phyloP scores from a whole-genome alignment of 2,329 filamentous ascomycete species.

The Penicillium sp. region DNA sequence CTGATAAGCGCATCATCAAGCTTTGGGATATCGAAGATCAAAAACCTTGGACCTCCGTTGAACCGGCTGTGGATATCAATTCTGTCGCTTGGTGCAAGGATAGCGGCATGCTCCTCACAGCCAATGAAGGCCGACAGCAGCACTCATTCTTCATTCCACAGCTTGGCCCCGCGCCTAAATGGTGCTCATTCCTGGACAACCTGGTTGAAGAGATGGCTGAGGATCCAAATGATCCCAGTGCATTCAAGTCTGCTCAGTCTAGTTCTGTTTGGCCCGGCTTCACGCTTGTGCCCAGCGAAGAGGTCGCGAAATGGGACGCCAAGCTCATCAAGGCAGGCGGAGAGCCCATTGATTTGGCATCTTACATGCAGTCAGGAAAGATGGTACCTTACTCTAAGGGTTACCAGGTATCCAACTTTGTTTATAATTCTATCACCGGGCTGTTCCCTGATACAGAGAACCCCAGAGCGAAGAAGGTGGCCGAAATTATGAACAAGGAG shows the following conservation, averaged over 20 bases:
- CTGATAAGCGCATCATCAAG: conserved; percentile 96
- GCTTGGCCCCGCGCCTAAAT: conserved; percentile 85
- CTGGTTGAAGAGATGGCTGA: conserved; percentile 99
- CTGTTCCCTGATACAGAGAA: conserved; percentile 6
- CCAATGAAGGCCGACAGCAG: conserved; percentile 93
- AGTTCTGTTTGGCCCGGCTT: conserved; percentile 95
- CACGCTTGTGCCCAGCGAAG: conserved; percentile 90
- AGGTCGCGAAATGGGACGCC: conserved; percentile 74
- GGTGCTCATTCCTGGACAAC: conserved; percentile 96
- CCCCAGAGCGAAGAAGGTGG: conserved; percentile 74
- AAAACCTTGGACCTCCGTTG: conserved; percentile 89
- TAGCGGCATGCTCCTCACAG: conserved; percentile 91
- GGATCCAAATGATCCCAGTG: conserved; percentile 62
- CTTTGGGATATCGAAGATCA: conserved; percentile 85
- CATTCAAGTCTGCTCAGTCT: conserved; percentile 46
- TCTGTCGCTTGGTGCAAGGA: conserved; percentile 89
- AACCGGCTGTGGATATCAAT: conserved; percentile 92
- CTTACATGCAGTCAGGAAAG: conserved; percentile 80
- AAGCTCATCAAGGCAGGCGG: conserved; percentile 7
- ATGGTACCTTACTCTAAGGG: conserved; percentile 35
- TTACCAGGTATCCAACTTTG: conserved; percentile 90
- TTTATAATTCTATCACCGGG: conserved; percentile 64
- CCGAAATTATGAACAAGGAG: conserved; percentile 95
- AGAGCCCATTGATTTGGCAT: conserved; percentile 73
- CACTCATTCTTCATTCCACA: conserved; percentile 95